These are phyloP conservation scores for Picea abies DNA, from an alignment of 83 land plant genomes.

Conservation along the genomic window DNA sequence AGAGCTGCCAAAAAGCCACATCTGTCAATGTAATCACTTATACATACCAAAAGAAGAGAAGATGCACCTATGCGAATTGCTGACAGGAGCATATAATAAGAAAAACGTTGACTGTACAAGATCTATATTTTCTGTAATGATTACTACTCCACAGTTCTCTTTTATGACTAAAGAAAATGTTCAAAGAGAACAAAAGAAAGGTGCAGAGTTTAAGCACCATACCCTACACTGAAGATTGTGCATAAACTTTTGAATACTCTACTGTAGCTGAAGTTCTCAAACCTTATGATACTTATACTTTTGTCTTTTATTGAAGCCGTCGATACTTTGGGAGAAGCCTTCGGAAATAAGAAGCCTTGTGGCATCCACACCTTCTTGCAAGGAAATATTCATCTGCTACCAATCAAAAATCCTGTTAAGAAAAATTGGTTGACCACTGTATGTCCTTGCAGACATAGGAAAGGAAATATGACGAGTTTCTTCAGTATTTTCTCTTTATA, in stretches of 20 bases:
- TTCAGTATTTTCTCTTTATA: not conserved
- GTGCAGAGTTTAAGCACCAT: conserved; percentile 5
- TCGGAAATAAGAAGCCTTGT: conserved; percentile 11
- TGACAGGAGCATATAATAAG: not conserved
- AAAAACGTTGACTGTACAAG: not conserved
- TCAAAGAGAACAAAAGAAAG: not conserved
- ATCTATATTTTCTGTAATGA: not conserved
- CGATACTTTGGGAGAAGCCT: conserved; percentile 44
- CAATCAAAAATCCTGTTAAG: not conserved
- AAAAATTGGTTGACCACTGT: not conserved
- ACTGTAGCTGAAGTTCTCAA: no score
- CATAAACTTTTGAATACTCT: no score
- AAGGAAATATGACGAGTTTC: conserved; percentile 5
- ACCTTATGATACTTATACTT: not conserved
- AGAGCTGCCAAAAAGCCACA: not conserved
- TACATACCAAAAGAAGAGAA: not conserved
- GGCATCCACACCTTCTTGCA: no score
- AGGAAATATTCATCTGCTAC: not conserved
- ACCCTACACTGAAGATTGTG: not conserved
- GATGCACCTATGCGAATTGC: not conserved
- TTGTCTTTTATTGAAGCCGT: conserved; percentile 58
- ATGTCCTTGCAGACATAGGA: not conserved
- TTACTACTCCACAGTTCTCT: not conserved
- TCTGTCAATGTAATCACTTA: not conserved
- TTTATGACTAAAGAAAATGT: not conserved